Evolutionary conservation across 2,329 filamentous ascomycete genomes (phyloP).

Genomic region (Fusarium bactridioides): DNA sequence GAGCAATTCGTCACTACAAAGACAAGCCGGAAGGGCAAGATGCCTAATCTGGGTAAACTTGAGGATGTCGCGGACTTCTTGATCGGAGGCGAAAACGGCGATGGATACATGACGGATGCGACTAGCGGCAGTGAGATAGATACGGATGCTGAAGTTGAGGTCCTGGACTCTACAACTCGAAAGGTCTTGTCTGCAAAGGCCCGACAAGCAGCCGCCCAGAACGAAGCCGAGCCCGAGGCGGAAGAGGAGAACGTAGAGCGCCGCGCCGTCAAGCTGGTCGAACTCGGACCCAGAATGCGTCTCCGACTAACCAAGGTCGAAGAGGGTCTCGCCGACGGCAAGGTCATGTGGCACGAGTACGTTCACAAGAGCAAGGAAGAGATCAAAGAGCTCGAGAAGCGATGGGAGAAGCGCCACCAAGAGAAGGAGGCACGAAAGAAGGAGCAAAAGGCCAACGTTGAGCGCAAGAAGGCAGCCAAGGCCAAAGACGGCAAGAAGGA

Average conservation of each 20-base stretch:
- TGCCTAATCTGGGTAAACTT: conserved; percentile 90
- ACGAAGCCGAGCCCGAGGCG: conserved; percentile 54
- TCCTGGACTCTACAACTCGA: conserved; percentile 70
- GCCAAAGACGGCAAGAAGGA: conserved; percentile 51
- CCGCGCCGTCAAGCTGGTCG: conserved; percentile 88
- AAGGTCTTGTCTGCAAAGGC: conserved; percentile 67
- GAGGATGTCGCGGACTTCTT: conserved; percentile 96
- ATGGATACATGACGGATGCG: conserved; percentile 83
- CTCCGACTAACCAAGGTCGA: conserved; percentile 94
- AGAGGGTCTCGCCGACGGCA: conserved; percentile 88
- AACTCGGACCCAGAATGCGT: conserved; percentile 89
- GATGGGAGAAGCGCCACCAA: conserved; percentile 78
- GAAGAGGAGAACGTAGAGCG: conserved; percentile 74
- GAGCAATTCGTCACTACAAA: conserved; percentile 75
- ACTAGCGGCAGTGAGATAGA: conserved; percentile 91
- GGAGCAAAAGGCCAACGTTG: conserved; percentile 88
- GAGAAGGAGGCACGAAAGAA: conserved; percentile 85
- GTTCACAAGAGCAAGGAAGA: conserved; percentile 85
- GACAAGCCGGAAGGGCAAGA: conserved; percentile 68
- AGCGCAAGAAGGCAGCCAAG: conserved; percentile 73
- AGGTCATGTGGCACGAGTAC: conserved; percentile 97
- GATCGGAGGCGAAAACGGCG: conserved; percentile 78
- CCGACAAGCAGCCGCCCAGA: conserved; percentile 51
- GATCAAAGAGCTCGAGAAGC: conserved; percentile 78
- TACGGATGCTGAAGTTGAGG: conserved; percentile 94